phyloP scores from a whole-genome alignment of 768 basidiomycete species.

The Glaciozyma martinii region DNA sequence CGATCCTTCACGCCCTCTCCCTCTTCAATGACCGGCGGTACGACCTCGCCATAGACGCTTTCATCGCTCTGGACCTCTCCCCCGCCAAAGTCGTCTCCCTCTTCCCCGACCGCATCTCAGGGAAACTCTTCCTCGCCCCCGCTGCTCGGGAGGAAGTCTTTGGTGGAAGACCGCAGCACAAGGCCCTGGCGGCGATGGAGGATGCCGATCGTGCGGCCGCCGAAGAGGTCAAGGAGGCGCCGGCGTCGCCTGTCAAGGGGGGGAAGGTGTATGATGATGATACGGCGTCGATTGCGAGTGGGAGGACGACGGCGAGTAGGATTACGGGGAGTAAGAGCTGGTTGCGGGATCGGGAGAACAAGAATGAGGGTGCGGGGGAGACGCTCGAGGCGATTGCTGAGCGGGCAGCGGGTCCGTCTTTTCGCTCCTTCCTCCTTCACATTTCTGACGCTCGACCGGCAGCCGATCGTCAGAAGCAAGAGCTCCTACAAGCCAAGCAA shows the following conservation, averaged over 20 bases:
- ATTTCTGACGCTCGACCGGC: background rate
- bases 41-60: slow-evolving; percentile 71
- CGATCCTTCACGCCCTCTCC: slow-evolving; percentile 59
- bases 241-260: background rate
- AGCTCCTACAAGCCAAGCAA: slow-evolving; percentile 11
- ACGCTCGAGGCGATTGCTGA: slow-evolving; percentile 31
- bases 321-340: slow-evolving; percentile 19
- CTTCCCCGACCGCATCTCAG: slow-evolving; percentile 72
- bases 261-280: slow-evolving; percentile 54
- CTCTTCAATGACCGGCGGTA: slow-evolving; percentile 62
- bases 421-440: background rate
- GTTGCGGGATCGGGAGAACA: slow-evolving; percentile 10
- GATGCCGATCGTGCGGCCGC: slow-evolving; percentile 1
- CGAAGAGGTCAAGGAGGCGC: slow-evolving; percentile 4
- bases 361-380: background rate
- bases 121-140: slow-evolving; percentile 59
- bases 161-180: slow-evolving; percentile 49
- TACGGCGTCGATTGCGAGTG: slow-evolving; percentile 46
- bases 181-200: background rate
- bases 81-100: slow-evolving; percentile 88
- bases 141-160: slow-evolving; percentile 73
- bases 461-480: background rate
- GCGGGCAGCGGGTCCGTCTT: slow-evolving; percentile 34
- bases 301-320: background rate
- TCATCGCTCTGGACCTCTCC: slow-evolving; percentile 78